A percentile compares a stretch with the other conserved stretches of the same genome.
Evolutionary conservation across 2,329 filamentous ascomycete species (phyloP).

Genomic region (Tolypocladium tropicale): DNA sequence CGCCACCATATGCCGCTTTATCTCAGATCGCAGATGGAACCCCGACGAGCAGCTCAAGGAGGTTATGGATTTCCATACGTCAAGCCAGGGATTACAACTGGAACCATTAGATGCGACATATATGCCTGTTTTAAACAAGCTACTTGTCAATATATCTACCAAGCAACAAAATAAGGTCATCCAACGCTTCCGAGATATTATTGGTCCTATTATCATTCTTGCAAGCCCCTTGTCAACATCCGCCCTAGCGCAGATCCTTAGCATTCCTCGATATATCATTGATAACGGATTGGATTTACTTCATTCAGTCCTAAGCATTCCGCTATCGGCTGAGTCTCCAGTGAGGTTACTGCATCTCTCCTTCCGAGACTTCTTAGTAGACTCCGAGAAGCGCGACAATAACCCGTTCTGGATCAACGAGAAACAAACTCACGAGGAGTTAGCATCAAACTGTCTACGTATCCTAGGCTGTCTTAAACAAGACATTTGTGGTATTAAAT

Average conservation of each 20-base stretch:
- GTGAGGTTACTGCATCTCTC: neutral
- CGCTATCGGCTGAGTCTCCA: neutral
- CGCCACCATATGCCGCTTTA: slow-evolving; percentile 18
- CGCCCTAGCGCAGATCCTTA: neutral
- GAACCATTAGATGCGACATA: neutral
- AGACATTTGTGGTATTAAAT: neutral
- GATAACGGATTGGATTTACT: neutral
- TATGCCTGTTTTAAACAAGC: neutral
- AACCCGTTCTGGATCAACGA: neutral
- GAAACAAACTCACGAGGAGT: neutral
- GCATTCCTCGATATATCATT: neutral
- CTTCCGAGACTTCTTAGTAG: neutral
- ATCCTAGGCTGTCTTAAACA: neutral
- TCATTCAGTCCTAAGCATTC: neutral
- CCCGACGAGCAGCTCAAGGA: neutral
- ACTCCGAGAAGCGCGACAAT: neutral
- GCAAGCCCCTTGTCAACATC: neutral
- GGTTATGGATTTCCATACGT: neutral
- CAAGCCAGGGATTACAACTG: too few relatives aligned
- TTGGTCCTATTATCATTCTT: neutral
- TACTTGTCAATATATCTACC: neutral
- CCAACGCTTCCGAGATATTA: neutral
- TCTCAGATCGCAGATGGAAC: slow-evolving; percentile 12
- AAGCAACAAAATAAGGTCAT: neutral
- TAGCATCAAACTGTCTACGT: neutral